Evolutionary conservation across 345 rosid genomes (phyloP), one percentile per base, ranked within the genome.

Genomic region (Viola odorata): DNA sequence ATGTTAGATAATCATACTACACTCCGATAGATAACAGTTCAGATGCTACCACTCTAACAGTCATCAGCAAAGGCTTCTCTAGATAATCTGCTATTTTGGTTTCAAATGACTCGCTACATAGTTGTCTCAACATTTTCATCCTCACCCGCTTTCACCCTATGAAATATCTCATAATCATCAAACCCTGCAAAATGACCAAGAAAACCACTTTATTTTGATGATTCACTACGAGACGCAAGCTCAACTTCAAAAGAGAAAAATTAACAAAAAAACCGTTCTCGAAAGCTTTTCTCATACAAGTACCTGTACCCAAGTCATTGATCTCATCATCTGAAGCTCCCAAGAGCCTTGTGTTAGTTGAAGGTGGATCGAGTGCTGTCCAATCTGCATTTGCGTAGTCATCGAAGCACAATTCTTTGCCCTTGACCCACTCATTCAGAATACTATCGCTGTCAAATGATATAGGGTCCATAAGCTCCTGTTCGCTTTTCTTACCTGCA

Each of bases 121-220:
- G 52, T 62, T 59, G 55, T 60, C 53, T 73, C 73, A 55, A 61
- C 51, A 58, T 66, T 70, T 55, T 82, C 83, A 12, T 75, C 86
- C 23, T 74, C 72, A 16, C 67, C 69, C 49, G 69, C 81, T 52
- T 80, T 85, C 63, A 37, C 45, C 55, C 57, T 41, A 11, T 48
- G 36, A 15, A 71, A 71, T 23, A 71, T 60, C 62, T 65, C 75
- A 45, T 47, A 15, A 71, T 71, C 75, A 58, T 71, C 53, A n/a
- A 71, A 71, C 12, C 69, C 70, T 71, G 69, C 69, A 54, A 32
- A 17, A 16, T 42, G 5, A 47, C 39, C 41, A 11, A 39, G 39
- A 13, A 12, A 45, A 14, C 14, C 15, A n/a, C 47, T 37, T 64
- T 36, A 40, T 40, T 58, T 42, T 55, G 17, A 69, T 23, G 50